Evolutionary conservation across 225 moss, liverwort and hornwort species (phyloP).

Genomic region (Sphagnum contortum): DNA sequence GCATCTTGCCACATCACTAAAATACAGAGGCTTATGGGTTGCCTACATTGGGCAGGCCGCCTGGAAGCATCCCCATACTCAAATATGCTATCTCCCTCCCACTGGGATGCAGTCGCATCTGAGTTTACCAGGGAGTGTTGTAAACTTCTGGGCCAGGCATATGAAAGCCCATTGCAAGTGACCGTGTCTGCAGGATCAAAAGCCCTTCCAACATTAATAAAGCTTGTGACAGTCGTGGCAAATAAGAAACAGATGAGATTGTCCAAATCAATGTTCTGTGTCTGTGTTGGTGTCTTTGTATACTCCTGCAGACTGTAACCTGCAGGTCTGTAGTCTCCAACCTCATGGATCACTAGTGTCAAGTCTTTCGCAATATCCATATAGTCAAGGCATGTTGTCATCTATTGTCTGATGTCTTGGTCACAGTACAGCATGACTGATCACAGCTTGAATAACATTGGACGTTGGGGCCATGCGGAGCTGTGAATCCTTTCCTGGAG

Average conservation of each 20-base stretch:
- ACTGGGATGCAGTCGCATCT: conserved; percentile 85
- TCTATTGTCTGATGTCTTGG: too few species aligned
- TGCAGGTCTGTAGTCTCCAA: too few species aligned
- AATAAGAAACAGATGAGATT: conserved; percentile 66
- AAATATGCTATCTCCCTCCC: conserved; percentile 68
- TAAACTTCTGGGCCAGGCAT: conserved; percentile 79
- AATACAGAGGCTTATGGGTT: conserved; percentile 91
- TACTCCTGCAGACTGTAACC: too few species aligned
- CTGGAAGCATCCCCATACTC: conserved; percentile 83
- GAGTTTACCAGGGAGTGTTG: conserved; percentile 96
- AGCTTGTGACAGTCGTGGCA: conserved; percentile 88
- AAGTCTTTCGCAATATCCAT: too few species aligned
- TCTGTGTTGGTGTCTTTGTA: too few species aligned
- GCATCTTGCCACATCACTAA: conserved; percentile 73
- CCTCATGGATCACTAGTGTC: too few species aligned
- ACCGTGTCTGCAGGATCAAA: conserved; percentile 84
- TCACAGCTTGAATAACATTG: too few species aligned
- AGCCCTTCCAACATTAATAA: conserved; percentile 76
- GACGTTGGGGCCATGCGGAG: too few species aligned
- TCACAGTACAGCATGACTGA: too few species aligned
- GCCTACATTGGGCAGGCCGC: conserved; percentile 80
- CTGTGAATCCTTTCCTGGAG: too few species aligned
- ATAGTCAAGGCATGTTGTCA: too few species aligned
- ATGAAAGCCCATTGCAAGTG: conserved; percentile 84
- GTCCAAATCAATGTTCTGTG: background rate